Percentiles rank a stretch among this genome's conserved stretches.
These are phyloP conservation scores for Ophiocytium majus DNA, from an alignment of 352 stramenopile genomes.

Conservation along the genomic window DNA sequence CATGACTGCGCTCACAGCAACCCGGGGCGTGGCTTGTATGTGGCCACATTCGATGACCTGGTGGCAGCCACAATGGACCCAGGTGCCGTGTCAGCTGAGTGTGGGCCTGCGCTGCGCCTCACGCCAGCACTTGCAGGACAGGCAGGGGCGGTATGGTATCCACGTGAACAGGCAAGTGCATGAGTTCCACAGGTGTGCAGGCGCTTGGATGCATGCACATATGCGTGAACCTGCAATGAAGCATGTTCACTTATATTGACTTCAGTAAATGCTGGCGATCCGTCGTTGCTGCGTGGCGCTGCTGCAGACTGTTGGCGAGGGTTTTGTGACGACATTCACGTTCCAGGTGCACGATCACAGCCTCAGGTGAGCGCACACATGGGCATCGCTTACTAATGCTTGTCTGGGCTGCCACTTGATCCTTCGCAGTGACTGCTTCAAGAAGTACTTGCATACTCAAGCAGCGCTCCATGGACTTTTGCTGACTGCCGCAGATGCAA, in stretches of 20 bases:
- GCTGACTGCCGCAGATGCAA: slow-evolving; percentile 62
- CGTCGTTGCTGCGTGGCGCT: too few species aligned
- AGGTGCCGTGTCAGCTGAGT: not conserved
- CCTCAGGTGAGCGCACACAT: slow-evolving; percentile 59
- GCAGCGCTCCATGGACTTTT: too few species aligned
- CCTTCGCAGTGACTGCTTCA: too few species aligned
- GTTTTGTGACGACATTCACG: slow-evolving; percentile 79
- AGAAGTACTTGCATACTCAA: too few species aligned
- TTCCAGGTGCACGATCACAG: slow-evolving; percentile 78
- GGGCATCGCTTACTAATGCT: not conserved
- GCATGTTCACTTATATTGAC: too few species aligned
- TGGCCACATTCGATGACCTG: not conserved
- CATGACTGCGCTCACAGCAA: too few species aligned
- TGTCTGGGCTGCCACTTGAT: too few species aligned
- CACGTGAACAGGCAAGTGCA: slow-evolving; percentile 57
- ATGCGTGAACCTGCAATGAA: too few species aligned
- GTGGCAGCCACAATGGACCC: not conserved
- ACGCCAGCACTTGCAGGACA: slow-evolving; percentile 71
- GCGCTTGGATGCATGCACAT: too few species aligned
- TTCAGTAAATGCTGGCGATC: too few species aligned
- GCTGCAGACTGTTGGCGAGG: slow-evolving; percentile 62
- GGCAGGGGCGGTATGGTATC: slow-evolving; percentile 81
- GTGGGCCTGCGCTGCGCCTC: slow-evolving; percentile 65
- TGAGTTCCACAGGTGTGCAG: too few species aligned
- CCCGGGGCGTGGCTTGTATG: not conserved